phyloP scores from a whole-genome alignment of 2,329 filamentous ascomycete genomes.

The Graphilbum sp. region DNA sequence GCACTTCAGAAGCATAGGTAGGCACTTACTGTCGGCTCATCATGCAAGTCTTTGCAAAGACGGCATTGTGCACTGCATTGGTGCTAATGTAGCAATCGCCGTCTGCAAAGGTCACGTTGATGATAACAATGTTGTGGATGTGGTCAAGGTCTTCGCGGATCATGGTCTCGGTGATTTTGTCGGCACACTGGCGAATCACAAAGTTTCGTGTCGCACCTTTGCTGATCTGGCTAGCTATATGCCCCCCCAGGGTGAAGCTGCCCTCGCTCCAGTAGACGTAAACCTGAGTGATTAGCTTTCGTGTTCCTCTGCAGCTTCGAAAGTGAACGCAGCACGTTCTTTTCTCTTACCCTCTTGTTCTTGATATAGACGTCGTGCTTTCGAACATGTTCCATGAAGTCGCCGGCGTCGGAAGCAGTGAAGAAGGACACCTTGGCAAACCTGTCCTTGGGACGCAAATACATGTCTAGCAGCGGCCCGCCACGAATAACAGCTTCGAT shows the following conservation, averaged over 20 bases:
- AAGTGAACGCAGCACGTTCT: not conserved
- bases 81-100: slow-evolving; percentile 52
- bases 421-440: slow-evolving; percentile 55
- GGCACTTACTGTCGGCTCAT: slow-evolving; percentile 37
- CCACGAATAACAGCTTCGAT: slow-evolving; percentile 50
- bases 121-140: slow-evolving; percentile 61
- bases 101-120: slow-evolving; percentile 43
- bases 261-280: slow-evolving; percentile 53
- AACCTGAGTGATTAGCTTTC: slow-evolving; percentile 28
- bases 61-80: slow-evolving; percentile 61
- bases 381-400: slow-evolving; percentile 49
- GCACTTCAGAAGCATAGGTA: not conserved
- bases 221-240: slow-evolving; percentile 47
- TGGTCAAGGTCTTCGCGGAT: slow-evolving; percentile 65
- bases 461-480: slow-evolving; percentile 54
- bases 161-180: slow-evolving; percentile 40
- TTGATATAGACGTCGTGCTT: slow-evolving; percentile 52
- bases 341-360: slow-evolving; percentile 44
- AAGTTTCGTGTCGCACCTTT: slow-evolving; percentile 59
- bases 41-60: slow-evolving; percentile 67
- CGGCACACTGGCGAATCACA: slow-evolving; percentile 43
- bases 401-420: slow-evolving; percentile 40
- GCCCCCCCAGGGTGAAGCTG: slow-evolving; percentile 48
- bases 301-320: not conserved
- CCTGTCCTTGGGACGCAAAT: slow-evolving; percentile 40